Base-by-base conservation (phyloP, 495 filamentous ascomycete genomes). In the Podospora pseudoanserina region DNA sequence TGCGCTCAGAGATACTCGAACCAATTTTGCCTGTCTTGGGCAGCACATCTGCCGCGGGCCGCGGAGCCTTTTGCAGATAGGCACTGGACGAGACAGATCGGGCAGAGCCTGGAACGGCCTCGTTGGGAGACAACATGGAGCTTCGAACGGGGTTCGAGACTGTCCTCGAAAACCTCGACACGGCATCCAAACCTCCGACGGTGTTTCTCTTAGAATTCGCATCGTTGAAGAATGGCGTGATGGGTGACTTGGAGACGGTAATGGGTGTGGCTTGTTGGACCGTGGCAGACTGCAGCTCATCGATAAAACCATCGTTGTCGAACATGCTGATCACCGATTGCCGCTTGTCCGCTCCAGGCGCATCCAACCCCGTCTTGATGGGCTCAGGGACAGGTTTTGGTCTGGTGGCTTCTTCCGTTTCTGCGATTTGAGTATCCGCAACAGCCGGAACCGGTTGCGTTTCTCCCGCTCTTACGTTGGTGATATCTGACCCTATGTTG, bases 281-380 rank as follows among this genome's bases (percentile, higher is more conserved):
- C 2, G 88, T 92, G 39, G 92, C 93, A 49, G 87, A 90, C 70
- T 91, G 91, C 63, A 97, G 81, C 81, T 97, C 92, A 67, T 95
- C 91, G 88, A 96, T 91, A 71, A 96, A 89, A 39, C 89, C 92
- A 77, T 97, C 92, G 76, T 96, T 92, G 6, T 91, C 94, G 34
- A 86, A 85, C 66, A 89, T 86, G 71, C 88, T 86, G 71, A 88
- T 86, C 69, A 89, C 85, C 3, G 88, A 87, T 69, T 84, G 83
- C 27, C 86, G 81, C 28, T 79, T 81, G 26, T 85, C 87, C 56
- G 75, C 77, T 19, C 80, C 77, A 11, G 74, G 60, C 44, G 67
- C 73, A 59, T 71, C 65, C 27, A 84, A 54, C 61, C 82, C 78
- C 5, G 83, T 85, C 64, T 82, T 79, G 68, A 90, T 90, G 13